Evolutionary conservation across 164 flowering plant genomes (phyloP), one percentile per base, ranked within the genome.

Genomic region (Stephania cephalantha): DNA sequence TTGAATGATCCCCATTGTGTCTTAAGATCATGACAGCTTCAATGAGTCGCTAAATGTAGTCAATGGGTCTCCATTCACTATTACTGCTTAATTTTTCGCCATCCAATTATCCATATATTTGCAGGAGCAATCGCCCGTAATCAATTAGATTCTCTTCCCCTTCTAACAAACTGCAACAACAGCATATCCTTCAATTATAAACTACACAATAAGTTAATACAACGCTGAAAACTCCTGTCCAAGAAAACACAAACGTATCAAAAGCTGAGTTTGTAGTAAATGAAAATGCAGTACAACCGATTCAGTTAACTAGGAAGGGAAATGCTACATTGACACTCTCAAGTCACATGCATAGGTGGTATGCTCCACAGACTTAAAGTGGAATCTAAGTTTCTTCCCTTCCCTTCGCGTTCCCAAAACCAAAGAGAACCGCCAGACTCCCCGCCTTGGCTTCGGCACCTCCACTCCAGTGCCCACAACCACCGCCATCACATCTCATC

Each of bases 1-100:
- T 7, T 78, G 53, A 13, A n/a, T 77, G 78, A 73, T 58, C 70
- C 79, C 82, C 84, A 81, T 83, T 63, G 63, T n/a, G 22, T 22
- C 18, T 61, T 18, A 61, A 61, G 6, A 61, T 61, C 29, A 61
- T n/a, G 66, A 20, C 25, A 61, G 18, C 2, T 20, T n/a, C 20
- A 61, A 61, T 20, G 25, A 18, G 66, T 25, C 66, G 18, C 20
- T 18, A 61, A 61, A 61, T 61, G 66, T 61, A 61, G 9, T n/a
- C 25, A n/a, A 61, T n/a, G 66, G 66, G 5, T 61, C 4, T n/a
- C 7, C 66, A 61, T 61, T 25, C 20, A 3, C 25, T 18, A 25
- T 7, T n/a, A 61, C 9, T 5, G 66, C 66, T 61, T 61, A 9
- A 5, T 35, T 35, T 35, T 18, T n/a, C 20, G n/a, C 9, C 29